Evolutionary conservation across 352 stramenopile species (phyloP).

Genomic region (Phytophthora idaei): DNA sequence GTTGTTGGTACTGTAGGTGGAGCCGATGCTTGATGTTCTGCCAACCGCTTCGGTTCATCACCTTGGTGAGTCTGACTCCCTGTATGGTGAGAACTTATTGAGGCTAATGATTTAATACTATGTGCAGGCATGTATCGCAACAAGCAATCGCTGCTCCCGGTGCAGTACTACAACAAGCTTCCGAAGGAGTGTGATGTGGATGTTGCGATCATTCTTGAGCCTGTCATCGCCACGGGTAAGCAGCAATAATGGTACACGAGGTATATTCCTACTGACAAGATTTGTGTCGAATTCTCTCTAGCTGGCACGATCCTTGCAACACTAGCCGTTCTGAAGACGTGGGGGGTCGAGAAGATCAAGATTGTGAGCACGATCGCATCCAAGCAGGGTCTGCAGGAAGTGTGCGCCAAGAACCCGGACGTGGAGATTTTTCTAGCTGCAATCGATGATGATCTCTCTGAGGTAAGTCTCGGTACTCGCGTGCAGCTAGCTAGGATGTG

Average conservation of each 20-base stretch:
- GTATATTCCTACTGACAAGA: not conserved
- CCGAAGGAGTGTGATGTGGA: constrained; percentile 93
- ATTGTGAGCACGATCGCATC: constrained; percentile 95
- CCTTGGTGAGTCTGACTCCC: constrained; percentile 81
- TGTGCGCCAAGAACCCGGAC: constrained; percentile 76
- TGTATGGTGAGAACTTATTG: constrained; percentile 1
- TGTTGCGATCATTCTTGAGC: constrained; percentile 96
- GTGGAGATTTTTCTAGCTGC: constrained; percentile 81
- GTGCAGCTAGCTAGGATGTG: constrained; percentile 27
- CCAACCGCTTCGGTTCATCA: constrained; percentile 96
- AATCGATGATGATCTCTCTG: constrained; percentile 77
- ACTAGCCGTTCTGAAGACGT: constrained; percentile 96
- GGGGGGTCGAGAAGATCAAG: constrained; percentile 94
- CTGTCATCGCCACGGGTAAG: constrained; percentile 94
- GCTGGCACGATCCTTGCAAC: constrained; percentile 94
- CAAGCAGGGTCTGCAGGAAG: constrained; percentile 88
- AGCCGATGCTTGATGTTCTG: constrained; percentile 97
- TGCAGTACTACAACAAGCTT: constrained; percentile 99
- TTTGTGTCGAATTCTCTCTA: constrained; percentile 5
- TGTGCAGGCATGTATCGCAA: constrained; percentile 86
- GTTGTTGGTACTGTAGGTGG: constrained; percentile 76
- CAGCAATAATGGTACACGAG: not conserved
- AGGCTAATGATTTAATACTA: constrained; percentile 2
- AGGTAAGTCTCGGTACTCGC: constrained; percentile 41
- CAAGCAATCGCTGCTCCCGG: constrained; percentile 91